phyloP scores from a whole-genome alignment of 2,329 filamentous ascomycete genomes.

The Myriangium duriaei region DNA sequence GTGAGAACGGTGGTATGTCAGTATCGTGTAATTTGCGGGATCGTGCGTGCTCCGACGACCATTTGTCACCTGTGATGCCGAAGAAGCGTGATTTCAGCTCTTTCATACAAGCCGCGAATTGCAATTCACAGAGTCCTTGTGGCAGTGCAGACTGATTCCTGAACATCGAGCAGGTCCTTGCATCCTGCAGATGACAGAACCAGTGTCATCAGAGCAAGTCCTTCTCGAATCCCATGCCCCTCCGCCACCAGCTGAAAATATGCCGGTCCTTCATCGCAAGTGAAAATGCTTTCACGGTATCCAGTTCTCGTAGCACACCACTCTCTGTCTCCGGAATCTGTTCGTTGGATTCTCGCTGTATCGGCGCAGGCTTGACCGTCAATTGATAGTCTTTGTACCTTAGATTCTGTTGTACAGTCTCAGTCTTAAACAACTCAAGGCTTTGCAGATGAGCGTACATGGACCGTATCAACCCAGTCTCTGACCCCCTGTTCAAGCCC shows the following conservation, averaged over 20 bases:
- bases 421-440: too few relatives aligned
- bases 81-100: too few relatives aligned
- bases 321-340: slow-evolving; percentile 23
- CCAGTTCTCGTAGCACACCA: slow-evolving; percentile 41
- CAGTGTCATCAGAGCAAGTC: not conserved
- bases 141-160: too few relatives aligned
- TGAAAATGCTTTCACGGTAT: slow-evolving; percentile 53
- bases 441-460: too few relatives aligned
- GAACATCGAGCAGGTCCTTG: too few relatives aligned
- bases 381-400: slow-evolving; percentile 64
- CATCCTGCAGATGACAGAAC: not conserved
- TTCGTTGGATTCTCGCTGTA: slow-evolving; percentile 16
- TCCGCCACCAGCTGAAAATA: slow-evolving; percentile 53
- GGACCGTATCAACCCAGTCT: slow-evolving; percentile 53
- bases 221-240: slow-evolving; percentile 47
- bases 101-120: too few relatives aligned
- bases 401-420: slow-evolving; percentile 34
- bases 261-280: slow-evolving; percentile 47
- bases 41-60: too few relatives aligned
- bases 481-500: slow-evolving; percentile 44
- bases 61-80: too few relatives aligned
- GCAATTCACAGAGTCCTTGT: too few relatives aligned
- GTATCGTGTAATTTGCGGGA: too few relatives aligned
- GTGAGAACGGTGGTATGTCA: too few relatives aligned
- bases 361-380: slow-evolving; percentile 38